Conservation (phyloP, 1,284 basidiomycete species). For the Leccinum ponderosum region DNA sequence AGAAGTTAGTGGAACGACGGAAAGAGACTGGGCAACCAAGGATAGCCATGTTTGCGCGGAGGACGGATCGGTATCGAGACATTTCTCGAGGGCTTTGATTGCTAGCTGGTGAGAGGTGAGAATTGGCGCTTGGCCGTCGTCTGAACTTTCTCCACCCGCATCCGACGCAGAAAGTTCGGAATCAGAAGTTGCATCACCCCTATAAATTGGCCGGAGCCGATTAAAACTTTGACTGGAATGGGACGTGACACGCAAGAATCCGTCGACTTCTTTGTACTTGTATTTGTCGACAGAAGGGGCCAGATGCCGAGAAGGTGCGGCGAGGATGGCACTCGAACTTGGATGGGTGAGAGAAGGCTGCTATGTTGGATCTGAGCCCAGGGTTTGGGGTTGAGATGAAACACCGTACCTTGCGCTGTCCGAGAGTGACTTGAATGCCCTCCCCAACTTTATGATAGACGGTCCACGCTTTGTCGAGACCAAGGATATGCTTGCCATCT, state of each 20-base stretch:
- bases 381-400: conserved; percentile 1
- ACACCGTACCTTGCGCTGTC: conserved; percentile 48
- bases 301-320: conserved; percentile 48
- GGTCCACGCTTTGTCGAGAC: conserved; percentile 49
- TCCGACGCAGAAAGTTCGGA: conserved; percentile 47
- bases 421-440: conserved; percentile 61
- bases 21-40: conserved; percentile 60
- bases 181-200: conserved; percentile 34
- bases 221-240: conserved; percentile 35
- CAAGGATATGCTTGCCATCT: conserved; percentile 68
- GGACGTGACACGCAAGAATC: conserved; percentile 60
- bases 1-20: conserved; percentile 54
- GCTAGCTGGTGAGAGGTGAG: conserved; percentile 59
- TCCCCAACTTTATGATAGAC: conserved; percentile 51
- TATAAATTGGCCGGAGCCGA: conserved; percentile 51
- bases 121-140: conserved; percentile 35
- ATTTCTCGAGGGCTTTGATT: conserved; percentile 58
- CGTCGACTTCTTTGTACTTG: conserved; percentile 63
- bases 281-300: conserved; percentile 36
- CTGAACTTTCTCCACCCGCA: conserved; percentile 33
- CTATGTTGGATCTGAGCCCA: conserved; percentile 35
- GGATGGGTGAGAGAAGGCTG: conserved; percentile 57
- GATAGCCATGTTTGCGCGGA: conserved; percentile 64
- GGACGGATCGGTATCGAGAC: conserved; percentile 50
- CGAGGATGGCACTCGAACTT: conserved; percentile 50